phyloP scores from a whole-genome alignment of 306 rosid species.

The Argentina anserina region DNA sequence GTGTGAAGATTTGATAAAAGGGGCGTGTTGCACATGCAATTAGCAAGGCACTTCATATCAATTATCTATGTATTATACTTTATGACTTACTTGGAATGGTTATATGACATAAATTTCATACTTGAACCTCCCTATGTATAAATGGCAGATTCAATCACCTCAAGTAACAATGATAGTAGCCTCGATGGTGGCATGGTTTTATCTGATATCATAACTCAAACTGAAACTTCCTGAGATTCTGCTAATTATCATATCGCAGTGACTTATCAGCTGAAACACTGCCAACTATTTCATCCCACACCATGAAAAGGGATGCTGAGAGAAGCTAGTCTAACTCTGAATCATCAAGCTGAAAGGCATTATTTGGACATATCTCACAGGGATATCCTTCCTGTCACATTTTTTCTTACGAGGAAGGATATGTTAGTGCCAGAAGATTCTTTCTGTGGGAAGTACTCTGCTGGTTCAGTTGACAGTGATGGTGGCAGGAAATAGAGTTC shows the following conservation, averaged over 20 bases:
- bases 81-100: slow-evolving; percentile 10
- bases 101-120: slow-evolving; percentile 17
- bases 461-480: slow-evolving; percentile 81
- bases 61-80: slow-evolving; percentile 15
- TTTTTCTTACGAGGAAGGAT: slow-evolving; percentile 97
- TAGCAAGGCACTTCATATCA: slow-evolving; percentile 80
- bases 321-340: slow-evolving; percentile 57
- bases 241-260: slow-evolving; percentile 48
- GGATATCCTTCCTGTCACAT: slow-evolving; percentile 93
- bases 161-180: slow-evolving; percentile 58
- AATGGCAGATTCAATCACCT: slow-evolving; percentile 54
- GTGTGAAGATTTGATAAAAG: slow-evolving; percentile 84
- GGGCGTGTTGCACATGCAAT: slow-evolving; percentile 97
- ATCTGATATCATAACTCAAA: slow-evolving; percentile 89
- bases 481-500: slow-evolving; percentile 88
- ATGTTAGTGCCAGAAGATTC: slow-evolving; percentile 64
- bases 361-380: slow-evolving; percentile 55
- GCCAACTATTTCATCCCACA: slow-evolving; percentile 53
- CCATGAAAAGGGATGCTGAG: slow-evolving; percentile 58
- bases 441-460: slow-evolving; percentile 72
- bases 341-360: slow-evolving; percentile 58
- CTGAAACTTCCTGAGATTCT: slow-evolving; percentile 91
- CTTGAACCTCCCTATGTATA: background rate
- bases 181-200: slow-evolving; percentile 82
- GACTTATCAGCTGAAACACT: slow-evolving; percentile 49